Base-by-base conservation (phyloP, 768 basidiomycete genomes). In the Paxillus rubicundulus region DNA sequence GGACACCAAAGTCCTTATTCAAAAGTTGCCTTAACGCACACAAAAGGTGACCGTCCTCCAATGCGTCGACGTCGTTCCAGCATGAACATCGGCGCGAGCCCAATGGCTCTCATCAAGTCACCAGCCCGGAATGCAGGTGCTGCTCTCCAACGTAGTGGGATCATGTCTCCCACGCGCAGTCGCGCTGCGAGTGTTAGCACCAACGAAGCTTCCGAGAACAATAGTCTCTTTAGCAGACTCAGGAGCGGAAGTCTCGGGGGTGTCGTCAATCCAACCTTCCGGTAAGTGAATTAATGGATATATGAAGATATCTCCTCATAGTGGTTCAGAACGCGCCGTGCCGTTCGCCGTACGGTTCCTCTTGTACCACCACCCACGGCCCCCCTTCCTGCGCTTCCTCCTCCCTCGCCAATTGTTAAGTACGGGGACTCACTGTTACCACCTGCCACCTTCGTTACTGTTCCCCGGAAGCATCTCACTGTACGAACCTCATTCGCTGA, bases 61-160 rank as follows among this genome's bases (percentile, higher is more conserved):
- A 74, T 82, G 24, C 81, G 86, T 43, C 78, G 76, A 47, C 79
- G 86, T 38, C 81, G 84, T 38, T 85, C 84, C 16, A 86, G 84
- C 34, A 66, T 87, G 28, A 86, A 80, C 5, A 55, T 82, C 18
- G 75, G 68, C 3, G 70, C 74, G 12, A 81, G 76, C 8, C 82
- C 84, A 2, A 79, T 86, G 68, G 73, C 74, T 38, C 63, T 73
- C 33, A 82, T 87, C 58, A 84, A 83, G 52, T 81, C 82, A 0
- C 81, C 84, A 1, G 60, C 73, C 13, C 76, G 82, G 33, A 77
- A 69, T 2, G 82, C 79, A 0, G 74, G 74, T 20, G 72, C 71
- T 27, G 82, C 84, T 1, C 66, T 82, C 21, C 82, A 78, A 53
- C 70, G 72, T 44, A 77, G 77, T 45, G 72, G 77, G 27, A 41